A percentile compares a stretch with the other conserved stretches of the same genome.
These are phyloP conservation scores for Gossypium aridum DNA, from an alignment of 441 rosid genomes.

Conservation along the genomic window DNA sequence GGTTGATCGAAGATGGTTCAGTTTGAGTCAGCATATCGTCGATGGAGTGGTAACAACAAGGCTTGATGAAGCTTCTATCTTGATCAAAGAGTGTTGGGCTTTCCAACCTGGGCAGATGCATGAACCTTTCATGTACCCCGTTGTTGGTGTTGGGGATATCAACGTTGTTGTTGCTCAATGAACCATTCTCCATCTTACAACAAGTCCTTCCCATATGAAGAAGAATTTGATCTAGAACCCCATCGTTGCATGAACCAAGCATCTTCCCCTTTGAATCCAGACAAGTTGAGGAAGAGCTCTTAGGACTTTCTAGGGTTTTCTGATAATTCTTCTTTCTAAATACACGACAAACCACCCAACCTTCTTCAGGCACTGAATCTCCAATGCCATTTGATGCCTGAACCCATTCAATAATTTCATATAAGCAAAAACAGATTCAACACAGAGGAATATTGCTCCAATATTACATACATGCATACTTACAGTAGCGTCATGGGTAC, in stretches of 20 bases:
- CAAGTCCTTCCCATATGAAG: slow-evolving; percentile 65
- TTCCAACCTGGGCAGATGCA: slow-evolving; percentile 71
- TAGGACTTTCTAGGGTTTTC: slow-evolving; percentile 63
- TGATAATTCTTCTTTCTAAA: slow-evolving; percentile 85
- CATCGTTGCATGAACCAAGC: slow-evolving; percentile 30
- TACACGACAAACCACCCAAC: slow-evolving; percentile 91
- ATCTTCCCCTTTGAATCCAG: slow-evolving; percentile 33
- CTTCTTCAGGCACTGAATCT: slow-evolving; percentile 62
- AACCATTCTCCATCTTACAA: slow-evolving; percentile 52
- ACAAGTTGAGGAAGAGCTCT: slow-evolving; percentile 25
- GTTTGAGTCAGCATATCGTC: slow-evolving; percentile 35
- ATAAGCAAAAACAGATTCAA: neutral
- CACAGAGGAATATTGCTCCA: neutral
- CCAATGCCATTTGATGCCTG: slow-evolving; percentile 40
- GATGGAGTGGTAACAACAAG: slow-evolving; percentile 26
- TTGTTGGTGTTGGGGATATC: slow-evolving; percentile 18
- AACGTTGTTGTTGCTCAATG: slow-evolving; percentile 18
- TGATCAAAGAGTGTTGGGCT: slow-evolving; percentile 32
- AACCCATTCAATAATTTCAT: neutral
- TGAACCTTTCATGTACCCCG: slow-evolving; percentile 37
- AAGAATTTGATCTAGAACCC: slow-evolving; percentile 62
- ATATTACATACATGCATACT: slow-evolving; percentile 11
- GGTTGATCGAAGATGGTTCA: slow-evolving; percentile 20
- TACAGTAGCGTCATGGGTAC: slow-evolving; percentile 27
- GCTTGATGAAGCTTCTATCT: slow-evolving; percentile 17